Percentiles rank a stretch among this genome's conserved stretches.
Evolutionary conservation across 2,329 filamentous ascomycete species (phyloP).

Genomic region (Pestalotiopsis sp.): DNA sequence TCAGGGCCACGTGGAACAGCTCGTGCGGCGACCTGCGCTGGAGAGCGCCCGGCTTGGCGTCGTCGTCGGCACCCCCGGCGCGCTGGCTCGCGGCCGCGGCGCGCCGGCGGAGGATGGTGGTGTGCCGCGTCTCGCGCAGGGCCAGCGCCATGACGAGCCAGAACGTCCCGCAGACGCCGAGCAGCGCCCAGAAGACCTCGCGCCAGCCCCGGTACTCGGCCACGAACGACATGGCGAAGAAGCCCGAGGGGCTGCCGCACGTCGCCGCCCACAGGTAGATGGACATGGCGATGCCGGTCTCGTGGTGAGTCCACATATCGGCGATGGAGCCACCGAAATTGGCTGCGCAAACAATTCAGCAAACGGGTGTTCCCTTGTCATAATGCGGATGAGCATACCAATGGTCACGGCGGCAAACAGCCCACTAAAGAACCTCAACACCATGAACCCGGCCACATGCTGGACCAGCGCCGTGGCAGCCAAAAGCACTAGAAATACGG

Average conservation of each 20-base stretch:
- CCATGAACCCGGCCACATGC: constrained; percentile 39
- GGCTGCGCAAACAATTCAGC: too few species aligned
- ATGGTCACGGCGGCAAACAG: constrained; percentile 40
- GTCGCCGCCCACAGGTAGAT: constrained; percentile 44
- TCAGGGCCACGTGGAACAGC: constrained; percentile 40
- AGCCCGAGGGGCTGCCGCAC: constrained; percentile 43
- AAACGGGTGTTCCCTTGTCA: too few species aligned
- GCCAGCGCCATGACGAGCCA: constrained; percentile 42
- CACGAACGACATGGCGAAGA: constrained; percentile 45
- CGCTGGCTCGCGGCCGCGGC: constrained; percentile 16
- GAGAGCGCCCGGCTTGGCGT: constrained; percentile 34
- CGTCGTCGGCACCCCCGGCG: too few species aligned
- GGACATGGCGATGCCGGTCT: constrained; percentile 37
- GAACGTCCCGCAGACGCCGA: constrained; percentile 42
- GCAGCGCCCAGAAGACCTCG: constrained; percentile 43
- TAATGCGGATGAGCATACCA: too few species aligned
- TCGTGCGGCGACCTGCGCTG: constrained; percentile 34
- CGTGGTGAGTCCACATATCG: constrained; percentile 41
- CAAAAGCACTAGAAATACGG: constrained; percentile 40
- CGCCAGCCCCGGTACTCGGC: constrained; percentile 43
- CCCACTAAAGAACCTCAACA: constrained; percentile 43
- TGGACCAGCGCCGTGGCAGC: constrained; percentile 42
- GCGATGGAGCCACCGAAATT: constrained; percentile 45
- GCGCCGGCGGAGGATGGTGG: constrained; percentile 38
- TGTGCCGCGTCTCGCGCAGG: constrained; percentile 44